Base-by-base conservation (phyloP, 2,329 filamentous ascomycete genomes). In the Cladosporium sp. region DNA sequence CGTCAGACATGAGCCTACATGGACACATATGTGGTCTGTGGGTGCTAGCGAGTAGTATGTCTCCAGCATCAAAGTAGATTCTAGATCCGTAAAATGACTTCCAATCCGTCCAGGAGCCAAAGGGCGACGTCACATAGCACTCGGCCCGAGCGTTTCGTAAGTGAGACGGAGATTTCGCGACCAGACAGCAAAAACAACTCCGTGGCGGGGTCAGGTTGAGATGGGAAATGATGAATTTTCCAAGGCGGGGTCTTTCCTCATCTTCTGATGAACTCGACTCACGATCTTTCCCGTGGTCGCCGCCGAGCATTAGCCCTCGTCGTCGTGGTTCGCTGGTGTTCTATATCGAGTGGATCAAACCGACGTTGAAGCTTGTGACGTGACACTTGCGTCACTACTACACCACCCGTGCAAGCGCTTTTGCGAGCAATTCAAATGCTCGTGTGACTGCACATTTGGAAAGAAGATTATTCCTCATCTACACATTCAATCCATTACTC, bases 291-390 rank as follows among this genome's bases (percentile, higher is more conserved):
- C 34, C 32, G 43, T 32, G n/a, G 20, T 38, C 32, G 22, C 22
- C 22, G 24, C 36, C 37, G 45, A 48, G 36, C 17, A 22, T 48
- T 41, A 41, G 37, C 45, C 45, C 45, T 48, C 24, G 12, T 36
- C 45, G 29, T 24, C 11, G 22, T 41, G 45, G 45, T 48, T 41
- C 45, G 37, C 41, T 18, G 24, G 27, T 41, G 37, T 48, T 48
- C 45, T 24, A 48, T 41, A 15, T n/a, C 18, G 24, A 13, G 43
- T 27, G 20, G 34, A 27, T 48, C 37, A 39, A 38, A 9, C 22
- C 5, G 9, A n/a, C 15, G 32, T 15, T 36, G 13, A 36, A 41
- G 22, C 22, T 15, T 27, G 39, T 41, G 39, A 41, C 39, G 17
- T 48, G 36, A 48, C 45, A 11, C 11, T 34, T 48, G 45, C 45